Conservation (phyloP, 352 stramenopile genomes). For the Phytophthora capsici region DNA sequence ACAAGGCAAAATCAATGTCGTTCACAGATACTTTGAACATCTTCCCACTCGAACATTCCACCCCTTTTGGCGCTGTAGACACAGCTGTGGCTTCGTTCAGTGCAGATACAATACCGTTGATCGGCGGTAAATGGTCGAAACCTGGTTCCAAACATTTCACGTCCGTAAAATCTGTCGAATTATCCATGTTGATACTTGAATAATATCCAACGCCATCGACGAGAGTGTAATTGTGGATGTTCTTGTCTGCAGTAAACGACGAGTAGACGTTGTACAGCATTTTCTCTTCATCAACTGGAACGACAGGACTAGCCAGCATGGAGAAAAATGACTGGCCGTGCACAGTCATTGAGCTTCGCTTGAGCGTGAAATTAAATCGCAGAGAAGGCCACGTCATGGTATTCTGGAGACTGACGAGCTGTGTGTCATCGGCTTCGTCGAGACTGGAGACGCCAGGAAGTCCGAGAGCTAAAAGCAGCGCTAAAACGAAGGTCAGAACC, state of each 20-base stretch:
- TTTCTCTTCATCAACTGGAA: conserved; percentile 1
- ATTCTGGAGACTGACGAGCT: neutral
- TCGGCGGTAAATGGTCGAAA: neutral
- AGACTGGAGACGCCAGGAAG: neutral
- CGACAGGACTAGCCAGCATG: conserved; percentile 18
- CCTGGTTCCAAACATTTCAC: conserved; percentile 1
- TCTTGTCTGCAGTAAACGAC: conserved; percentile 12
- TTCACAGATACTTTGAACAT: conserved; percentile 10
- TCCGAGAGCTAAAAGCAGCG: neutral
- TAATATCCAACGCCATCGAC: conserved; percentile 18
- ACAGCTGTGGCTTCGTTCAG: neutral
- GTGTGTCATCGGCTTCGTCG: too few species aligned
- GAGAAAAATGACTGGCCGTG: conserved; percentile 30
- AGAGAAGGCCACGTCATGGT: conserved; percentile 28
- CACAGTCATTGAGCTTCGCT: conserved; percentile 37
- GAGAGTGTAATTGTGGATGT: conserved; percentile 31
- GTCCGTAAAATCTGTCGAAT: neutral
- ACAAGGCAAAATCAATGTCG: conserved; percentile 11
- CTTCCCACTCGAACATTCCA: neutral
- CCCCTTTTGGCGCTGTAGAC: neutral
- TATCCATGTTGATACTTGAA: neutral
- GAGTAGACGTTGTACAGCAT: conserved; percentile 33
- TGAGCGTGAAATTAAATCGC: conserved; percentile 34
- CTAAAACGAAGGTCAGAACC: neutral
- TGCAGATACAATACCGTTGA: conserved; percentile 10